Base-by-base conservation (phyloP, 805 yeast species). In the Torulaspora maleeae region DNA sequence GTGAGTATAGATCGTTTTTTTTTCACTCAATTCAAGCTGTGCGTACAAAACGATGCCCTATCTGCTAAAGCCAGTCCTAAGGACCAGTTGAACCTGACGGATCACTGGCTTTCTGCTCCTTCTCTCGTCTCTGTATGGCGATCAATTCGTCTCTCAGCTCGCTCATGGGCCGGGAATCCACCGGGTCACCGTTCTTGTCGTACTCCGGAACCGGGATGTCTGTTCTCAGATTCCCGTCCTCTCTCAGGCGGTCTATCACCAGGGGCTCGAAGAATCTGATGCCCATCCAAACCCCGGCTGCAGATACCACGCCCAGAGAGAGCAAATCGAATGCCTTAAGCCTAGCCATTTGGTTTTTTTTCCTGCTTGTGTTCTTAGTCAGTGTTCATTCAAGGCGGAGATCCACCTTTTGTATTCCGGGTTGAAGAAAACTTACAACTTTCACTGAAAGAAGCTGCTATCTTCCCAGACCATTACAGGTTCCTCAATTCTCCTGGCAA, bases 251-350 rank as follows among this genome's bases (percentile, higher is more conserved):
- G 38, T 82, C 89, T 25, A 84, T 74, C 3, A 85, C 75, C 13
- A 85, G 61, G 2, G 95, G 95, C 54, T 82, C 82, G 70, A 86
- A 85, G 65, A 85, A 85, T 58, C 75, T 78, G 45, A 78, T 51
- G 43, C 75, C 75, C 15, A 75, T 69, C 54, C 74, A 76, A 3
- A 74, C 67, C 3, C 81, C 80, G 3, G 66, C 70, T 6, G 61
- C 53, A 3, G 60, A 50, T 3, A 64, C 60, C 19, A 64, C 43
- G 0, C 51, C 54, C 3, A 63, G 45, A 0, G 66, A 55, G 2
- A 56, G 43, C 9, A 58, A 41, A 38, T 63, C 66, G 36, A 58
- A 60, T 6, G 56, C 61, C 46, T 55, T 63, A 9, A 60, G 34
- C 51, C 68, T 57, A 11, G 64, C 53, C 69, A 63, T 63, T 15